Base-by-base conservation (phyloP, 345 rosid species). In the Heritiera littoralis region DNA sequence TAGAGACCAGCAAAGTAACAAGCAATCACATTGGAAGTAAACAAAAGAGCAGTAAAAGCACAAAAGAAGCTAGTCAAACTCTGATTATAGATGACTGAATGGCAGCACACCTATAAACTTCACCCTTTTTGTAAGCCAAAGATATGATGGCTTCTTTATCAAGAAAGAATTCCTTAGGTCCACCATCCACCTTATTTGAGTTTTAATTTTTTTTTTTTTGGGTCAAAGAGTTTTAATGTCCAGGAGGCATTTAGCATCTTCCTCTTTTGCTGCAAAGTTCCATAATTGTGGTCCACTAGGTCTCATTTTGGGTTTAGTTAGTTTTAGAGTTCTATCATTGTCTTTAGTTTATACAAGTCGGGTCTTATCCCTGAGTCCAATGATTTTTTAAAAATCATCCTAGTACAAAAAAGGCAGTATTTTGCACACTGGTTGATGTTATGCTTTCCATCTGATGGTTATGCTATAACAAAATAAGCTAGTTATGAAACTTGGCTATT, bases 1-100 rank as follows among this genome's bases (percentile, higher is more conserved):
- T 28, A 81, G 14, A 59, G 48, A 46, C 48, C 74, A 72, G 38
- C 58, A 64, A 45, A 32, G 20, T 67, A 18, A 67, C 32, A 74
- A 7, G 41, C 51, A 79, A 59, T 72, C 58, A 67, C 63, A 64
- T 54, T 30, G 54, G 14, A 32, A 2, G 49, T 11, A 46, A 76
- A 32, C 9, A 64, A 60, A 20, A 14, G 5, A 59, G 18, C n/a
- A 17, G 41, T 15, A 46, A 63, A 82, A 58, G 49, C 74, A 69
- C 40, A 72, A 59, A 35, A 73, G 49, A 55, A 38, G 10, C 51
- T 55, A 54, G 43, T 73, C 46, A 52, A 35, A 52, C 45, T 35
- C 46, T 48, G 74, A 73, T 55, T 54, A 73, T 3, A 55, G 7
- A 38, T 55, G 32, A 38, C 63, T 54, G 60, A 35, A 55, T 55